These are phyloP conservation scores for Ophiosphaerella narmari DNA, from an alignment of 2,329 filamentous ascomycete genomes.

Conservation along the genomic window DNA sequence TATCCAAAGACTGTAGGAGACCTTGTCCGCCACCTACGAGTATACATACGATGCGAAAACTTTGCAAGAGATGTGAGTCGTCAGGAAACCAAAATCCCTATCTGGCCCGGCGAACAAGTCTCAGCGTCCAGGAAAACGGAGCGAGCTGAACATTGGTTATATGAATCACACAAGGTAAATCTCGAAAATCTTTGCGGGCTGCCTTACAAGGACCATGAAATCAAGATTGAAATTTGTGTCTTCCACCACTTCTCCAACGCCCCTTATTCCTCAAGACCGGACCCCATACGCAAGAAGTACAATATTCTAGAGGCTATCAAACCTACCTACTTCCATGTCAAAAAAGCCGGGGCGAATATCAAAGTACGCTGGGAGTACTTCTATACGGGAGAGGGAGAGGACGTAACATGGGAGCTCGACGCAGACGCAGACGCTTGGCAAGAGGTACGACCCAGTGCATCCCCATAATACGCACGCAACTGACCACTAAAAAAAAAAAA, in stretches of 20 bases:
- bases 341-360: neutral
- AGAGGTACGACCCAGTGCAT: neutral
- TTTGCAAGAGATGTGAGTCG: neutral
- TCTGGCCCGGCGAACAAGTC: neutral
- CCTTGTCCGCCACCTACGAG: neutral
- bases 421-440: neutral
- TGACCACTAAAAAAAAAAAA: no score
- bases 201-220: neutral
- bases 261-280: neutral
- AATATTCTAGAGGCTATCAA: neutral
- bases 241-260: neutral
- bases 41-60: neutral
- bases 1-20: neutral
- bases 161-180: neutral
- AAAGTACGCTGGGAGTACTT: neutral
- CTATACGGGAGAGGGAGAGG: neutral
- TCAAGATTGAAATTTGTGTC: neutral
- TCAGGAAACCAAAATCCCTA: neutral
- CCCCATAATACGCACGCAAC: no score
- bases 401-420: neutral
- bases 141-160: neutral
- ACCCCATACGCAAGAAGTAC: neutral
- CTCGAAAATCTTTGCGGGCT: neutral
- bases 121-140: no score
- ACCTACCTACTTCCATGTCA: neutral